Conservation (phyloP, 176 grass and related monocot genomes). For the Dendrocalamus sinicus region DNA sequence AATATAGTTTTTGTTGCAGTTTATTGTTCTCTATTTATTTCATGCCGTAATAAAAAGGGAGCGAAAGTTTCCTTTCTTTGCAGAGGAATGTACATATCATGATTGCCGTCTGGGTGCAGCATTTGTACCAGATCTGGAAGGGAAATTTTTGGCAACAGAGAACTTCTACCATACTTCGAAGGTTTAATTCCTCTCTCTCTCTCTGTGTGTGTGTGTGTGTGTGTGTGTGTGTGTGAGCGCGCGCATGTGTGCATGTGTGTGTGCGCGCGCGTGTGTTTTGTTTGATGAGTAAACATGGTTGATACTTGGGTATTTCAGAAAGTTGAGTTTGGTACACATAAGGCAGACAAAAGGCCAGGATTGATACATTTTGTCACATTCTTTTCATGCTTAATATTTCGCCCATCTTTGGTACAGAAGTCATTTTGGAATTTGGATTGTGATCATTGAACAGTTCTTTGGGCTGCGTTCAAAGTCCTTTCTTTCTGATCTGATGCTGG, state of each 20-base stretch:
- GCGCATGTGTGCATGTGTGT: no score
- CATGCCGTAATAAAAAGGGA: conserved; percentile 12
- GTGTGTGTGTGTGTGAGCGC: no score
- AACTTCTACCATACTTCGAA: conserved; percentile 94
- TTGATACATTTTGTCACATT: background rate
- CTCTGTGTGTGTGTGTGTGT: no score
- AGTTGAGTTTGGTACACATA: background rate
- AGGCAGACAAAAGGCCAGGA: background rate
- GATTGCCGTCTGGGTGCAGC: conserved; percentile 66
- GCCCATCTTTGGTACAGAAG: background rate
- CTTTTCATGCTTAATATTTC: conserved; percentile 12
- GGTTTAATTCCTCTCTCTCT: conserved; percentile 42
- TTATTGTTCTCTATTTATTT: conserved; percentile 27
- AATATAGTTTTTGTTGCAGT: background rate
- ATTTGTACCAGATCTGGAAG: conserved; percentile 72
- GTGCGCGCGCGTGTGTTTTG: background rate
- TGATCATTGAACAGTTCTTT: conserved; percentile 74
- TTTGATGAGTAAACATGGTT: background rate
- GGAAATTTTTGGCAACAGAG: conserved; percentile 87
- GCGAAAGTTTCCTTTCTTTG: conserved; percentile 31
- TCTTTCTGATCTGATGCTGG: conserved; percentile 73
- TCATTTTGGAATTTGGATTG: conserved; percentile 26
- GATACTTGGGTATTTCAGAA: conserved; percentile 4
- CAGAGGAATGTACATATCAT: conserved; percentile 74
- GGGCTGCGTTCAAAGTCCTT: conserved; percentile 62